A percentile compares a stretch with the other conserved stretches of the same genome.
phyloP scores from a whole-genome alignment of 139 green algal genomes.

The Closterium sp. region DNA sequence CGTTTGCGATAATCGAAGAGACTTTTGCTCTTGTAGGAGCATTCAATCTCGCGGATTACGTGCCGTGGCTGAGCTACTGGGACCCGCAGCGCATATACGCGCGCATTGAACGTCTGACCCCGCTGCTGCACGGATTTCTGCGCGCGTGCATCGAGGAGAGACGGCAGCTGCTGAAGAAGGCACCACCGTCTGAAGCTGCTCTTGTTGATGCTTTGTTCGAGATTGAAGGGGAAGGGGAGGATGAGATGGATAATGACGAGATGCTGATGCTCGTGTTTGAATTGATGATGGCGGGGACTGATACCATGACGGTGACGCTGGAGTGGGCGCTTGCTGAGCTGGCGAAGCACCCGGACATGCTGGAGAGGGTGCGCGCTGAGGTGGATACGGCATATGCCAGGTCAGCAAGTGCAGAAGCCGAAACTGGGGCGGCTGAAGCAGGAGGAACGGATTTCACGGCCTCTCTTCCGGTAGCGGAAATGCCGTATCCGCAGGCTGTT shows the following conservation, averaged over 20 bases:
- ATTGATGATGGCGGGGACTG: neutral
- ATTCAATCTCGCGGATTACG: neutral
- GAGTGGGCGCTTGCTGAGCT: neutral
- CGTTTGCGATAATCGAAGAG: neutral
- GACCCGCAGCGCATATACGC: no score
- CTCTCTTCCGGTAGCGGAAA: neutral
- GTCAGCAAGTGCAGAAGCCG: no score
- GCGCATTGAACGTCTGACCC: no score
- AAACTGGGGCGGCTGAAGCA: neutral
- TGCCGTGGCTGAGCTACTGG: neutral
- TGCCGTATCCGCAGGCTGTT: neutral
- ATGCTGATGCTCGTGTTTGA: neutral
- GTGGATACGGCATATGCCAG: no score
- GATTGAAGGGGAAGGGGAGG: no score
- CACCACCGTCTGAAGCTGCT: no score
- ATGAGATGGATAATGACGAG: neutral
- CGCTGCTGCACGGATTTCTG: no score
- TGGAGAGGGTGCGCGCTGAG: neutral
- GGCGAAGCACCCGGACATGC: neutral
- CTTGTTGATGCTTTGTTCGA: neutral
- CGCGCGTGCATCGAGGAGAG: no score
- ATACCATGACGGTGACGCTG: neutral
- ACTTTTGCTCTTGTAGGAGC: neutral
- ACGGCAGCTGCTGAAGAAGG: no score
- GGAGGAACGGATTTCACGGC: neutral